Evolutionary conservation across 805 yeast species (phyloP).

Genomic region (Grigorovia transvaalensis): DNA sequence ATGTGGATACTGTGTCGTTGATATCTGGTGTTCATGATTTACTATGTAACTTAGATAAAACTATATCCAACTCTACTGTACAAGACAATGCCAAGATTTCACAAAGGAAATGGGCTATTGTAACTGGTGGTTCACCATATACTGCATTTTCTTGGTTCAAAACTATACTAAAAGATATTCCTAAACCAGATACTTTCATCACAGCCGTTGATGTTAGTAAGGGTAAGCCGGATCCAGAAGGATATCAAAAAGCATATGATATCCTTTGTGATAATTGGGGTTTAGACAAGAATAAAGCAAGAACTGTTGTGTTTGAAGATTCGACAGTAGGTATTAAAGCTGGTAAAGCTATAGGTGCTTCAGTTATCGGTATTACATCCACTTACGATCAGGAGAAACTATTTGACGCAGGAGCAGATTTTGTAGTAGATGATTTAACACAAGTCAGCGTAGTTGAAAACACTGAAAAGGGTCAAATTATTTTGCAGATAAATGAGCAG

Average conservation of each 20-base stretch:
- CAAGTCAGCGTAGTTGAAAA: constrained; percentile 12
- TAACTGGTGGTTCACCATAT: constrained; percentile 65
- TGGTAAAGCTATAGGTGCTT: constrained; percentile 69
- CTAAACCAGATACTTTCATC: constrained; percentile 61
- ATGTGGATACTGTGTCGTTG: constrained; percentile 52
- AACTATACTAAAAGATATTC: constrained; percentile 39
- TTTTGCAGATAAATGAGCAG: constrained; percentile 4
- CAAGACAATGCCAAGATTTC: background rate
- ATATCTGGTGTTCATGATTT: constrained; percentile 62
- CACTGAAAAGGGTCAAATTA: constrained; percentile 3
- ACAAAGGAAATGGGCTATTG: constrained; percentile 64
- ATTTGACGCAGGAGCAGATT: constrained; percentile 65
- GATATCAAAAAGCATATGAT: constrained; percentile 48
- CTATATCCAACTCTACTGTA: constrained; percentile 8
- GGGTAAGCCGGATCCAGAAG: constrained; percentile 80
- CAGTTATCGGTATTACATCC: constrained; percentile 66
- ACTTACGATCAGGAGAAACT: constrained; percentile 55
- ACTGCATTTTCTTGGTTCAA: constrained; percentile 67
- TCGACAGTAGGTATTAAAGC: constrained; percentile 77
- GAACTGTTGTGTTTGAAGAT: constrained; percentile 64
- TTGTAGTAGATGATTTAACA: constrained; percentile 58
- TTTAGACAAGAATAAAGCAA: constrained; percentile 12
- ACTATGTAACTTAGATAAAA: constrained; percentile 37
- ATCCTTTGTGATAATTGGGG: constrained; percentile 36
- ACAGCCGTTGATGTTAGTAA: constrained; percentile 61